Evolutionary conservation across 352 stramenopile species (phyloP).

Genomic region (Globisporangium paroecandrum): DNA sequence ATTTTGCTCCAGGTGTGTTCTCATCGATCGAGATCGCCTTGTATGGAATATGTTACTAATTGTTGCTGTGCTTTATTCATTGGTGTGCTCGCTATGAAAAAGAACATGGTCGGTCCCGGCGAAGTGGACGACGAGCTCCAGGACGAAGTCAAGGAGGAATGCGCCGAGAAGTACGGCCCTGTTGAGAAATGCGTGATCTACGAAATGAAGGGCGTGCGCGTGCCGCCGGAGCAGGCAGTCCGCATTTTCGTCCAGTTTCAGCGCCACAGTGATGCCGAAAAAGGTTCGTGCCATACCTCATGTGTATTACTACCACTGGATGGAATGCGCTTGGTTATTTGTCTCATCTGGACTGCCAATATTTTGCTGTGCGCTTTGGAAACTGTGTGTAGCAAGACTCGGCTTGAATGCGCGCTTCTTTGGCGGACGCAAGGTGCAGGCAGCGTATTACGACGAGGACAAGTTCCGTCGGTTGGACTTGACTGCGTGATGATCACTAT

Average conservation of each 20-base stretch:
- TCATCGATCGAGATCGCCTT: too few species aligned
- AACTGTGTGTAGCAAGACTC: conserved; percentile 42
- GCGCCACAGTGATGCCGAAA: conserved; percentile 57
- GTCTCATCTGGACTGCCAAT: not conserved
- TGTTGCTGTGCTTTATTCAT: conserved; percentile 7
- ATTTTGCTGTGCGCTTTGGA: conserved; percentile 1
- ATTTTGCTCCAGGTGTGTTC: conserved; percentile 32
- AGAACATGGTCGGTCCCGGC: conserved; percentile 91
- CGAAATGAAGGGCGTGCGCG: conserved; percentile 42
- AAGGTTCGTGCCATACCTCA: conserved; percentile 42
- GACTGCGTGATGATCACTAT: conserved; percentile 20
- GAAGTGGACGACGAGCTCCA: conserved; percentile 88
- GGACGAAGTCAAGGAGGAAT: conserved; percentile 88
- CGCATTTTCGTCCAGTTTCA: conserved; percentile 90
- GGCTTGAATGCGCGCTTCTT: conserved; percentile 89
- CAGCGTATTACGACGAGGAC: conserved; percentile 76
- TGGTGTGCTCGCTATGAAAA: not conserved
- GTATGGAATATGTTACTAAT: not conserved
- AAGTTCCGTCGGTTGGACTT: conserved; percentile 73
- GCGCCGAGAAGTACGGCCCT: conserved; percentile 71
- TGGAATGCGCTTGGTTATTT: not conserved
- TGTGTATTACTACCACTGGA: not conserved
- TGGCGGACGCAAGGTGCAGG: conserved; percentile 81
- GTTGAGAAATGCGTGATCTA: conserved; percentile 77
- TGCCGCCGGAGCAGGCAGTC: conserved; percentile 68